Evolutionary conservation across 75 land plant genomes (phyloP), one percentile per base, ranked within the genome.

Genomic region (Cryptomeria japonica): DNA sequence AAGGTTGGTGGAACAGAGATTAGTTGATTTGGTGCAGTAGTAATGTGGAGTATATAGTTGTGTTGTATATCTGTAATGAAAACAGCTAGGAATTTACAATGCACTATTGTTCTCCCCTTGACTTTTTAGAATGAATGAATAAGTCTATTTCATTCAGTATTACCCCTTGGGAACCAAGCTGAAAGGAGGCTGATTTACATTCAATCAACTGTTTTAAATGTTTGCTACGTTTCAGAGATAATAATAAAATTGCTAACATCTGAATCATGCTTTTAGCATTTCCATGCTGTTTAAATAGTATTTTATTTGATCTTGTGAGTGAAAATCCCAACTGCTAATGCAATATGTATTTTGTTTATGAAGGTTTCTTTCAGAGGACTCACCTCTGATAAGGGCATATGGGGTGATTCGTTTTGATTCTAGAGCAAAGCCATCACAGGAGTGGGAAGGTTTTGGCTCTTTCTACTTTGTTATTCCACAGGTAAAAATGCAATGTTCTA

Each of bases 381-480:
- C 95, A 72, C 99, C 99, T 51, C 41, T 92, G 41, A 92, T 98
- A 87, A 94, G 97, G 86, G 99, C 99, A 53, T 98, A 97, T 90
- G 99, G 99, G 31, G 95, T 94, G 4, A 96, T 98, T 38, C 95
- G 97, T 0, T 98, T 98, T 85, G 93, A 98, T 89, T 91, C 99
- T 51, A 89, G 89, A 70, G 89, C 89, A 55, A 86, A 88, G 31
- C 90, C 95, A 47, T 92, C 95, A 18, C 55, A 87, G 64, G 99
- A 98, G 80, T 97, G 99, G 99, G 68, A 90, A 82, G 88, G 83
- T 28, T 98, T 97, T 93, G 97, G 99, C 84, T 94, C 96, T 34
- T 98, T 97, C 80, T 98, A 95, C 87, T 97, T 98, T 87, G 86
- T 94, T 76, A 89, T 98, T 87, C 99, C 99, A 72, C 99, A 96